Base-by-base conservation (phyloP, 2,329 filamentous ascomycete genomes). In the Coniochaeta pulveracea region DNA sequence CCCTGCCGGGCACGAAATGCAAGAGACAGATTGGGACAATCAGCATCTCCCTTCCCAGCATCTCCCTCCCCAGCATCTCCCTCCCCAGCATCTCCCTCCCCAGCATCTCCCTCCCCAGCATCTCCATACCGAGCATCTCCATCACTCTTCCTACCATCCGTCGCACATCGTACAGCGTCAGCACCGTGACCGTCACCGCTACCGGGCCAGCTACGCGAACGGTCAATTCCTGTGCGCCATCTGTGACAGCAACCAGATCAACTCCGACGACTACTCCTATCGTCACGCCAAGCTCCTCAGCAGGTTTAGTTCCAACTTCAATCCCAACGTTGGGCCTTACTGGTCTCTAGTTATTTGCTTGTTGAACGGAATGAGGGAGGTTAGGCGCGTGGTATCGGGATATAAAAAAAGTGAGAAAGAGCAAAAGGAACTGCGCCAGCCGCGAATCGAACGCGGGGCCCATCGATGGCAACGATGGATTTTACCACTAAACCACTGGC, bases 401-500 rank as follows among this genome's bases (percentile, higher is more conserved):
- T n/a, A n/a, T n/a, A n/a, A n/a, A n/a, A n/a, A n/a, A n/a, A n/a
- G n/a, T n/a, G n/a, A n/a, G n/a, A n/a, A n/a, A n/a, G n/a, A n/a
- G n/a, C n/a, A n/a, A n/a, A n/a, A n/a, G n/a, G n/a, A n/a, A n/a
- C n/a, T 23, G 21, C 21, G 21, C 21, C 27, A 29, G 27, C 27
- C 27, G 27, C 16, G 27, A 29, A 29, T 29, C 27, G 27, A 29
- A 29, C 27, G 16, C 27, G 27, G 27, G 27, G 27, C 27, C 27
- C 15, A 19, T 29, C 27, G 57, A 62, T 62, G 59, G 59, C 58
- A 63, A 62, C 58, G 59, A 62, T 58, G 56, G 56, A 62, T 63
- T 61, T 60, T 63, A 63, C 58, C 59, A 60, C 57, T 62, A 61
- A 61, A 61, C 58, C 58, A 62, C 56, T 57, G 46, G n/a, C n/a